phyloP scores from a whole-genome alignment of 805 yeast genomes.

The Candida railenensis region DNA sequence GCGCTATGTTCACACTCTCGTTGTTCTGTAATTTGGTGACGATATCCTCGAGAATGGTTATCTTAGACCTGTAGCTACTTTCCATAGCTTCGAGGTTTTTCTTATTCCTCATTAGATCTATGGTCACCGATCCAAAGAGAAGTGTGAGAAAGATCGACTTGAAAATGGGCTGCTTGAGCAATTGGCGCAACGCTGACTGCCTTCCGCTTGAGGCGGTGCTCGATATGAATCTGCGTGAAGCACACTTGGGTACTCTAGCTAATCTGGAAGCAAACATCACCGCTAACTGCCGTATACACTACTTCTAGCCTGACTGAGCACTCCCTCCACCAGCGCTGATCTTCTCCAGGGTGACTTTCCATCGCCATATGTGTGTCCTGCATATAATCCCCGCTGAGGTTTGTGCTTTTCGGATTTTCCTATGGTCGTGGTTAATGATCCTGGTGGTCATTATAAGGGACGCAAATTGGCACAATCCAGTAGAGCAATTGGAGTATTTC shows the following conservation, averaged over 20 bases:
- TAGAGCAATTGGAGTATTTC: neutral
- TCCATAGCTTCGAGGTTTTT: slow-evolving; percentile 42
- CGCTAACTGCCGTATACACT: too few relatives aligned
- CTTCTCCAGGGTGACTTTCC: too few relatives aligned
- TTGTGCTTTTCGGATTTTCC: too few relatives aligned
- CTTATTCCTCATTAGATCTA: slow-evolving; percentile 46
- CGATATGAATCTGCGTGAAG: too few relatives aligned
- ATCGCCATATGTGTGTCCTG: too few relatives aligned
- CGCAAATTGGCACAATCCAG: too few relatives aligned
- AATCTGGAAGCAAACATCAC: too few relatives aligned
- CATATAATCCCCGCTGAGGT: slow-evolving; percentile 4
- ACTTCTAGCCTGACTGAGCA: too few relatives aligned
- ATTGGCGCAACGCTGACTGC: slow-evolving; percentile 22
- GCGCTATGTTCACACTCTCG: slow-evolving; percentile 41
- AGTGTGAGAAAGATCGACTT: slow-evolving; percentile 38
- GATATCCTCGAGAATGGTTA: slow-evolving; percentile 30
- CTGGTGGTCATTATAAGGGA: too few relatives aligned
- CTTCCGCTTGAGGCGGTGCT: neutral
- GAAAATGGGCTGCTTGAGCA: slow-evolving; percentile 33
- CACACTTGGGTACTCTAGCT: too few relatives aligned
- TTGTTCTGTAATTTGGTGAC: slow-evolving; percentile 27
- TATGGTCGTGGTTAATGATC: too few relatives aligned
- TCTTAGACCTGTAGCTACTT: slow-evolving; percentile 38
- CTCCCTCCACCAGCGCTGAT: too few relatives aligned
- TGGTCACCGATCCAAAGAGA: slow-evolving; percentile 44